Conservation (phyloP, 2,329 filamentous ascomycete genomes). For the Xylaria sp. region DNA sequence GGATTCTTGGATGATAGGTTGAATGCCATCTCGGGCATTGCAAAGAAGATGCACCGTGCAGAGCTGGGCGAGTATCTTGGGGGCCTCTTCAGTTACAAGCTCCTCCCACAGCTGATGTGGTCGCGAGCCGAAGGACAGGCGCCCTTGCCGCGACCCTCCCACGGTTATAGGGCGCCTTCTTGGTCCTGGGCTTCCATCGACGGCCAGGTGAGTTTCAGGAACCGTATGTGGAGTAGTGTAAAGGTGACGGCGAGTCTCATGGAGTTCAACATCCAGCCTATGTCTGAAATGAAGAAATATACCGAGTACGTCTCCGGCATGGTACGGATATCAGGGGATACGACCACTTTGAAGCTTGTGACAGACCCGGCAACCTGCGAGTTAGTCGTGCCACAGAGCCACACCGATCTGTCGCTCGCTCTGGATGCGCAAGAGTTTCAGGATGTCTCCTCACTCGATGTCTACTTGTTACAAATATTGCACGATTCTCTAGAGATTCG, state of each 20-base stretch:
- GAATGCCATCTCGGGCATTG: slow-evolving; percentile 3
- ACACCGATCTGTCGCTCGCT: background rate
- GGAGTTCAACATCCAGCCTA: background rate
- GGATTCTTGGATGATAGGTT: slow-evolving; percentile 1
- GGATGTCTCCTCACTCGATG: background rate
- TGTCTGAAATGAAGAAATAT: background rate
- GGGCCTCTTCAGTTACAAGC: slow-evolving; percentile 1
- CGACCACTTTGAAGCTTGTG: background rate
- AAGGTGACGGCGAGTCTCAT: background rate
- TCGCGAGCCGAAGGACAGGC: background rate
- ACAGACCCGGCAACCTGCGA: background rate
- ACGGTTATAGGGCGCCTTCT: background rate
- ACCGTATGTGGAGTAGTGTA: background rate
- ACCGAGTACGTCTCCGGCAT: background rate
- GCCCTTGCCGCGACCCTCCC: background rate
- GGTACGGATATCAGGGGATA: background rate
- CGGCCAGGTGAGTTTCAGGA: background rate
- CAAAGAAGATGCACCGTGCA: slow-evolving; percentile 6
- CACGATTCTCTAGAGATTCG: background rate
- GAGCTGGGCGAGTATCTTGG: slow-evolving; percentile 2
- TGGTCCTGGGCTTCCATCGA: slow-evolving; percentile 1
- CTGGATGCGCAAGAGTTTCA: background rate
- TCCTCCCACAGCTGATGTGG: slow-evolving; percentile 9
- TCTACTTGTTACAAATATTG: background rate
- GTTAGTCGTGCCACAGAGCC: background rate